These are phyloP conservation scores for Mycena maculata DNA, from an alignment of 768 basidiomycete genomes.

Conservation along the genomic window DNA sequence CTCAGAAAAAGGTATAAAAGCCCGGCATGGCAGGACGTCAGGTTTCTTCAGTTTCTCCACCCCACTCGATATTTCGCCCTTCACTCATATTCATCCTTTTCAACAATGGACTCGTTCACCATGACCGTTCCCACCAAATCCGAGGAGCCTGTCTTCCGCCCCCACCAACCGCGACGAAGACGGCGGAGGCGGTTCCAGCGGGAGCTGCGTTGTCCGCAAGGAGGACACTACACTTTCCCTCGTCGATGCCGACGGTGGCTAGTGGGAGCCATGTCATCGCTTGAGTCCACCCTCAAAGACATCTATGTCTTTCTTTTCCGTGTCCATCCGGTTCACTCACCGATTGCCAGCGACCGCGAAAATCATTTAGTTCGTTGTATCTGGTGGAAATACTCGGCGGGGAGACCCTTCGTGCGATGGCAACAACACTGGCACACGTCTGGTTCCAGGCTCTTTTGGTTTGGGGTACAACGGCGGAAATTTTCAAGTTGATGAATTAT, in stretches of 20 bases:
- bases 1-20: background rate
- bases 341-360: too few relatives aligned
- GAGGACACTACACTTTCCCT: background rate
- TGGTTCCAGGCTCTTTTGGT: too few relatives aligned
- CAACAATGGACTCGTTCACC: background rate
- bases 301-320: background rate
- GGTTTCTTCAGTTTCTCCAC: background rate
- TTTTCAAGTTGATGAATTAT: too few relatives aligned
- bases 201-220: background rate
- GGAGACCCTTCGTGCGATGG: too few relatives aligned
- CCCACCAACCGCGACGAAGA: constrained; percentile 1
- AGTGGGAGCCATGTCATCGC: background rate
- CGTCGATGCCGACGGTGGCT: background rate
- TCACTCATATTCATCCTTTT: background rate
- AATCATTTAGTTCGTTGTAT: too few relatives aligned
- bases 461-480: too few relatives aligned
- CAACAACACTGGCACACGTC: too few relatives aligned
- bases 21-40: background rate
- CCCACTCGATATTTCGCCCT: background rate
- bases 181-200: background rate
- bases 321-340: too few relatives aligned
- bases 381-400: too few relatives aligned
- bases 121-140: background rate
- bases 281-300: background rate
- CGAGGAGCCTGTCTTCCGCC: background rate